Evolutionary conservation across 805 yeast genomes (phyloP).

Genomic region (Hermanozyma aechmeae): DNA sequence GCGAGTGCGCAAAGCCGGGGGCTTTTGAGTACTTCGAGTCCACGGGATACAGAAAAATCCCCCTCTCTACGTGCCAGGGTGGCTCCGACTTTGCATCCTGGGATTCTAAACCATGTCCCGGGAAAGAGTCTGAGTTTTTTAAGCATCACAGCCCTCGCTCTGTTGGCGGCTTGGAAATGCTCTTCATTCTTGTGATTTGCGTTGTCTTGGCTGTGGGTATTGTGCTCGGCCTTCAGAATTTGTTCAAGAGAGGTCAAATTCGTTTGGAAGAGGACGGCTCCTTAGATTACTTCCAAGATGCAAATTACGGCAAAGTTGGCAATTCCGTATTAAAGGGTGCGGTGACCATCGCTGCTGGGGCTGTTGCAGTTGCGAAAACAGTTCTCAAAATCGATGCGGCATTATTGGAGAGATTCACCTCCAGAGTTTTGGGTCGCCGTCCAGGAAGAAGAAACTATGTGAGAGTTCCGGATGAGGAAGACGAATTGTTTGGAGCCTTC

Average conservation of each 20-base stretch:
- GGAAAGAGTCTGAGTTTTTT: slow-evolving; percentile 59
- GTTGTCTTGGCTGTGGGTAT: too few species aligned
- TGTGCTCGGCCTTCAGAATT: too few species aligned
- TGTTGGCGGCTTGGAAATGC: slow-evolving; percentile 39
- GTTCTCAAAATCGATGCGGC: slow-evolving; percentile 22
- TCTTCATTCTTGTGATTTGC: slow-evolving; percentile 43
- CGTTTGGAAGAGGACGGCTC: slow-evolving; percentile 64
- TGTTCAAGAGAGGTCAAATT: slow-evolving; percentile 78
- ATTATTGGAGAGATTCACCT: slow-evolving; percentile 21
- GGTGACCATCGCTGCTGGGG: slow-evolving; percentile 35
- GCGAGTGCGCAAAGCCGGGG: slow-evolving; percentile 48
- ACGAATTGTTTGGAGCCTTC: slow-evolving; percentile 31
- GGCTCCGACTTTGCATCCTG: slow-evolving; percentile 66
- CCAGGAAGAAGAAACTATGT: slow-evolving; percentile 33
- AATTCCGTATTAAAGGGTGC: slow-evolving; percentile 54
- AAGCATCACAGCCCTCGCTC: slow-evolving; percentile 45
- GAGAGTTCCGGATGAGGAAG: slow-evolving; percentile 32
- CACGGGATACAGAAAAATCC: slow-evolving; percentile 86
- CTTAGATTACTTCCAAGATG: too few species aligned
- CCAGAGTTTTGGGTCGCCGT: slow-evolving; percentile 23
- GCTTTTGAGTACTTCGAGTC: slow-evolving; percentile 72
- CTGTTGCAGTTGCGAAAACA: slow-evolving; percentile 25
- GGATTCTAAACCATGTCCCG: slow-evolving; percentile 75
- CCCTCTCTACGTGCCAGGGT: slow-evolving; percentile 77
- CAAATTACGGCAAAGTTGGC: too few species aligned